Evolutionary conservation across 2,329 filamentous ascomycete species (phyloP).

Genomic region (Fusarium sambucinum): DNA sequence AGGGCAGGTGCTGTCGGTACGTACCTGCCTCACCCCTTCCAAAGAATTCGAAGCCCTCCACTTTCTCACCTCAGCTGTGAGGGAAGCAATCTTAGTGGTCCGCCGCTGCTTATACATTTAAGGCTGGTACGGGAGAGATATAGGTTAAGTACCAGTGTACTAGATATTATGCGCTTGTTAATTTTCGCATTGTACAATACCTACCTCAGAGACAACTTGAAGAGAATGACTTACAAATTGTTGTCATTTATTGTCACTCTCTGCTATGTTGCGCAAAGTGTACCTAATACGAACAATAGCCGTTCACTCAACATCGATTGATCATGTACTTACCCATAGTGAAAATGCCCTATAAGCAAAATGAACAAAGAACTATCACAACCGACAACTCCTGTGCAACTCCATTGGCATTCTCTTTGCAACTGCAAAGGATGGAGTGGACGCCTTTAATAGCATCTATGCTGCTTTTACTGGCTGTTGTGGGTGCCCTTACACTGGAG

Average conservation of each 20-base stretch:
- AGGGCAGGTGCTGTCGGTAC: slow-evolving; percentile 22
- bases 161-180: neutral
- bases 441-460: neutral
- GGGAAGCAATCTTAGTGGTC: slow-evolving; percentile 7
- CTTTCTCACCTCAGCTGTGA: slow-evolving; percentile 10
- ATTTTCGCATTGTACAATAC: neutral
- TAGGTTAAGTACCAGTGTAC: neutral
- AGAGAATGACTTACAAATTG: neutral
- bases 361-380: neutral
- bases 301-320: neutral
- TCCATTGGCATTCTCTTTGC: slow-evolving; percentile 8
- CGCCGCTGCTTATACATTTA: neutral
- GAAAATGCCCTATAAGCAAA: neutral
- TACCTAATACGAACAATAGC: neutral
- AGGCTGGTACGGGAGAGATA: neutral
- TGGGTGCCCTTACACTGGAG: slow-evolving; percentile 35
- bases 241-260: neutral
- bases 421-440: slow-evolving; percentile 1
- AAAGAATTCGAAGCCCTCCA: neutral
- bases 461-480: slow-evolving; percentile 9
- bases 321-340: neutral
- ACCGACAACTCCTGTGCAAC: slow-evolving; percentile 28
- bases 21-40: slow-evolving; percentile 26
- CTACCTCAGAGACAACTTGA: neutral
- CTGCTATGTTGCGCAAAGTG: neutral